A percentile compares a stretch with the other conserved stretches of the same genome.
Evolutionary conservation across 257 asterid species (phyloP).

Genomic region (Gentiana straminea): DNA sequence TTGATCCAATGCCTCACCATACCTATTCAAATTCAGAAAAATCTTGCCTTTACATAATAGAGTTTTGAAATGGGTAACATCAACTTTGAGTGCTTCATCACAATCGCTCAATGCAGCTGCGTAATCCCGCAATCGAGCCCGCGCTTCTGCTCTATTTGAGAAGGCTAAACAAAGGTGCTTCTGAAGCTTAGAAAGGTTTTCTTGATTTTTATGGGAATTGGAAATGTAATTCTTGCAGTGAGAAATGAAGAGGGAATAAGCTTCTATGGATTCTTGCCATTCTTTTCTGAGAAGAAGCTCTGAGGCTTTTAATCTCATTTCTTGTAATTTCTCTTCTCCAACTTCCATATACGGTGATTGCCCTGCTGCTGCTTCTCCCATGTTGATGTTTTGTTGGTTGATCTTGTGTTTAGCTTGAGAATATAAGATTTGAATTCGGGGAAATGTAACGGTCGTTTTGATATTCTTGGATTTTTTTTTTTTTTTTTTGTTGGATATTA

Average conservation of each 20-base stretch:
- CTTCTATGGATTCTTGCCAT: conserved; percentile 37
- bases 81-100: conserved; percentile 49
- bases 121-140: conserved; percentile 27
- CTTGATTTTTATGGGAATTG: conserved; percentile 9
- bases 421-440: conserved; percentile 5
- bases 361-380: conserved; percentile 21
- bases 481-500: too few relatives aligned
- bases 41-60: conserved; percentile 69
- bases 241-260: conserved; percentile 47
- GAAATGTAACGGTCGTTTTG: conserved; percentile 10
- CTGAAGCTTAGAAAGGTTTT: conserved; percentile 23
- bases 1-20: conserved; percentile 39
- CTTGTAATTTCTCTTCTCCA: conserved; percentile 39
- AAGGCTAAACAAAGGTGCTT: conserved; percentile 52
- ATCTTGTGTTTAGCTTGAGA: background rate
- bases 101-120: conserved; percentile 56
- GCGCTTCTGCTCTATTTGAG: conserved; percentile 75
- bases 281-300: conserved; percentile 72
- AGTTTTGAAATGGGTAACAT: conserved; percentile 62
- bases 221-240: conserved; percentile 34
- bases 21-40: conserved; percentile 40
- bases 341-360: conserved; percentile 18
- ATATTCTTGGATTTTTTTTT: background rate
- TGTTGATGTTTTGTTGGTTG: conserved; percentile 1
- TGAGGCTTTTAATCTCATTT: conserved; percentile 70